phyloP scores from a whole-genome alignment of 1,284 basidiomycete genomes.

The Violaceomyces palustris region DNA sequence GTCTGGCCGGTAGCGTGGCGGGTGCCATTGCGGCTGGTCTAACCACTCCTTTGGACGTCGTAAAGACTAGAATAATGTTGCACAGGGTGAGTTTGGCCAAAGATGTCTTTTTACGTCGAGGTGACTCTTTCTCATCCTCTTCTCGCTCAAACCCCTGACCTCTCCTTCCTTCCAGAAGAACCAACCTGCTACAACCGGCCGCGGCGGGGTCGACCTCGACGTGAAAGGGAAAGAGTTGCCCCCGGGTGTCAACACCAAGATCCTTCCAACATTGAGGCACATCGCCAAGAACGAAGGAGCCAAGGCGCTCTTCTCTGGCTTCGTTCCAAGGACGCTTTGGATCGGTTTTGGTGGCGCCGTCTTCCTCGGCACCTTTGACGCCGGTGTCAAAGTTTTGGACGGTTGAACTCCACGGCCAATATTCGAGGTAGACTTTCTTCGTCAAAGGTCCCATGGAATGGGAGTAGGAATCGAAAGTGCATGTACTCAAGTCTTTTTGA shows the following conservation, averaged over 20 bases:
- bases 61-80: constrained; percentile 96
- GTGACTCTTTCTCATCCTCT: background rate
- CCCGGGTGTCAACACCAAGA: constrained; percentile 35
- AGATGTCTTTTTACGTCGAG: no score
- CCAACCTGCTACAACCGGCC: background rate
- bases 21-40: constrained; percentile 82
- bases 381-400: constrained; percentile 35
- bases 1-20: constrained; percentile 82
- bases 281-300: constrained; percentile 73
- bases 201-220: background rate
- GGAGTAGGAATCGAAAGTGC: no score
- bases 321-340: constrained; percentile 86
- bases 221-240: constrained; percentile 5
- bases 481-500: no score
- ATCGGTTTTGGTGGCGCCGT: constrained; percentile 95
- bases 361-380: constrained; percentile 88
- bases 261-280: constrained; percentile 50
- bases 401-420: no score
- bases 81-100: constrained; percentile 58
- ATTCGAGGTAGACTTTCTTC: no score
- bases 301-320: constrained; percentile 75
- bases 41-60: constrained; percentile 92
- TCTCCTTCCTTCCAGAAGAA: background rate
- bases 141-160: background rate
- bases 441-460: no score